A percentile compares a stretch with the other conserved stretches of the same genome.
These are phyloP conservation scores for Cordyceps farinosa DNA, from an alignment of 2,329 filamentous ascomycete species.

Conservation along the genomic window DNA sequence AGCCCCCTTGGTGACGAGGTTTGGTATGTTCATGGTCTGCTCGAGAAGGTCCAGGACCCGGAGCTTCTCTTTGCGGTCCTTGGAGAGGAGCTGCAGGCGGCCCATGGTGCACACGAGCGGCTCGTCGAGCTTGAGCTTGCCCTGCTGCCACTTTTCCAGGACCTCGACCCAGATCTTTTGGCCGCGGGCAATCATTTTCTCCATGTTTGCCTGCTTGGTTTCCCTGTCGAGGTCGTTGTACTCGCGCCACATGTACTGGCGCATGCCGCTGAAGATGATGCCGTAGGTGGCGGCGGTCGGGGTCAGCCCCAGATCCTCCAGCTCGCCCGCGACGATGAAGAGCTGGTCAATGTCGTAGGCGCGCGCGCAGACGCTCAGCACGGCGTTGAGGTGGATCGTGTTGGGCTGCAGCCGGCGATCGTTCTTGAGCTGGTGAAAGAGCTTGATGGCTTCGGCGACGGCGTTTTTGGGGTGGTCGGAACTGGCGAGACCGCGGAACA, in stretches of 20 bases:
- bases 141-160: constrained; percentile 69
- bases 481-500: constrained; percentile 70
- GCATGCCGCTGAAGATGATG: constrained; percentile 75
- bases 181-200: constrained; percentile 59
- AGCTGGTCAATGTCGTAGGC: constrained; percentile 74
- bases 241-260: constrained; percentile 32
- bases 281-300: constrained; percentile 73
- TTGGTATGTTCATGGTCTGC: constrained; percentile 74
- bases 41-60: constrained; percentile 73
- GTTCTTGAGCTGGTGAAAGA: constrained; percentile 73
- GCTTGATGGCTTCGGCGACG: constrained; percentile 64
- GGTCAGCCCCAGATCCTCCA: constrained; percentile 60
- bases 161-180: constrained; percentile 79
- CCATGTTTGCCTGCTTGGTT: constrained; percentile 33
- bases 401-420: constrained; percentile 64
- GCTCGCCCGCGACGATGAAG: constrained; percentile 70
- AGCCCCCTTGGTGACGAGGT: constrained; percentile 33
- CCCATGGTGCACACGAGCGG: constrained; percentile 78
- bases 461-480: constrained; percentile 56
- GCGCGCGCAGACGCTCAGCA: constrained; percentile 75
- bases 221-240: constrained; percentile 27
- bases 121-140: constrained; percentile 70
- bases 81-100: constrained; percentile 65
- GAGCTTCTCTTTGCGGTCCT: constrained; percentile 57
- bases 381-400: constrained; percentile 82